phyloP scores from a whole-genome alignment of 1,284 basidiomycete genomes.

The Austroboletus olivaceoglutinosus region DNA sequence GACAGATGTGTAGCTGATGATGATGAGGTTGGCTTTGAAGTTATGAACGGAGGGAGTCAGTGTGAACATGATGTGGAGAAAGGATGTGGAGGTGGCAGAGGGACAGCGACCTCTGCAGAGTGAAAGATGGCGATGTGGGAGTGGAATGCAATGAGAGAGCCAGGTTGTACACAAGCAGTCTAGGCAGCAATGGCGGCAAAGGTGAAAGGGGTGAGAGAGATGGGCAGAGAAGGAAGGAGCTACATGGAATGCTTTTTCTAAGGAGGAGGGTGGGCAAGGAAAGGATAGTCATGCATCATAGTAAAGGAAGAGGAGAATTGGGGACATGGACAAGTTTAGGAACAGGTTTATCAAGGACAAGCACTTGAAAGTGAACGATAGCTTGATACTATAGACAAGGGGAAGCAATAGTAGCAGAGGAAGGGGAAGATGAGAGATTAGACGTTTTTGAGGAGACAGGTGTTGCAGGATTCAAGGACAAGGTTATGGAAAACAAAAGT shows the following conservation, averaged over 20 bases:
- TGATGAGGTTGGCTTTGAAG: slow-evolving; percentile 51
- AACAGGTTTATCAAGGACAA: too few species aligned
- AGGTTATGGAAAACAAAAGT: too few species aligned
- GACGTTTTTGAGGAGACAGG: too few species aligned
- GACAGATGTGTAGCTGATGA: slow-evolving; percentile 62
- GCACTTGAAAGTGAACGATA: too few species aligned
- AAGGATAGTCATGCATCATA: slow-evolving; percentile 40
- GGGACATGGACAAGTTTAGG: too few species aligned
- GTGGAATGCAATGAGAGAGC: slow-evolving; percentile 52
- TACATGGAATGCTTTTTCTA: slow-evolving; percentile 30
- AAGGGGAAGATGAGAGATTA: too few species aligned
- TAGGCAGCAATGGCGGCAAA: slow-evolving; percentile 47
- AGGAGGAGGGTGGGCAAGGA: slow-evolving; percentile 40
- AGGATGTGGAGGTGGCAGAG: slow-evolving; percentile 39
- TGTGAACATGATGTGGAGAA: slow-evolving; percentile 43
- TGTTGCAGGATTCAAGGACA: too few species aligned
- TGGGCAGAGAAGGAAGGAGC: slow-evolving; percentile 21
- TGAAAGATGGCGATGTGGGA: slow-evolving; percentile 44
- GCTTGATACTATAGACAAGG: too few species aligned
- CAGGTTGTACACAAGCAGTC: slow-evolving; percentile 63
- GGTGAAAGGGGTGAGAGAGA: not conserved
- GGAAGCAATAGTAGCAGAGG: too few species aligned
- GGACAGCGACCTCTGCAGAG: slow-evolving; percentile 34
- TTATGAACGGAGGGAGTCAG: slow-evolving; percentile 41
- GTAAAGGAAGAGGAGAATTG: too few species aligned